Evolutionary conservation across 1,284 basidiomycete genomes (phyloP), one percentile per base, ranked within the genome.

Genomic region (Rhodotorula sp.): DNA sequence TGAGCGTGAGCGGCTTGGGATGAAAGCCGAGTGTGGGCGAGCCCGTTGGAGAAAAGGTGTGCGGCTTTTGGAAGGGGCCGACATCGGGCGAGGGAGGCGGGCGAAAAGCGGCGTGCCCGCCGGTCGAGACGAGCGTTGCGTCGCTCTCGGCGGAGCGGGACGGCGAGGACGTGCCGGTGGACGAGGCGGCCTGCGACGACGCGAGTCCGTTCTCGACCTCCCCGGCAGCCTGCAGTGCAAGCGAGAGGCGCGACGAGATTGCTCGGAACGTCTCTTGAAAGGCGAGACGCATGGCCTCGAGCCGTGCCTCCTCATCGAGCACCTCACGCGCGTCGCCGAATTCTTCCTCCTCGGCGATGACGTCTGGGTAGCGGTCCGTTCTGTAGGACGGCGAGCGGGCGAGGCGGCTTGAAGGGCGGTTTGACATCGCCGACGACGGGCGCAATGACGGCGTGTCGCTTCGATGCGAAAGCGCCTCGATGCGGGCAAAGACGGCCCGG

Each of bases 181-280:
- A 29, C 41, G 63, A 61, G 22, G 58, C 25, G 15, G 58, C 21
- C 29, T 48, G 12, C 15, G 63, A 41, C n/a, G 37, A n/a, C 15
- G 15, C 13, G 44, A 44, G 44, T 17, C 44, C 44, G 44, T 13
- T 13, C 9, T 13, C 44, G 44, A 44, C 10, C 44, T 65, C 66
- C 19, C 61, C 69, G 4, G 70, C 69, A 10, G 62, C 69, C 21
- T 72, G 66, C n/a, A 77, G 66, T 0, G 69, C 73, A 61, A 72
- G 57, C 19, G 72, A 61, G 17, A 77, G 73, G 2, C 75, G 58
- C n/a, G 54, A 57, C 34, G 76, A 75, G 39, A 77, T 74, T 32
- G 66, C 67, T 25, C 60, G 51, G 50, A 77, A 64, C 21, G 75
- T 68, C 56, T 76, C 75, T 22, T 74, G 62, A 3, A 69, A 71